Percentiles rank a stretch among this genome's conserved stretches.
Evolutionary conservation across 352 stramenopile species (phyloP).

Genomic region (Blastocystis sp.): DNA sequence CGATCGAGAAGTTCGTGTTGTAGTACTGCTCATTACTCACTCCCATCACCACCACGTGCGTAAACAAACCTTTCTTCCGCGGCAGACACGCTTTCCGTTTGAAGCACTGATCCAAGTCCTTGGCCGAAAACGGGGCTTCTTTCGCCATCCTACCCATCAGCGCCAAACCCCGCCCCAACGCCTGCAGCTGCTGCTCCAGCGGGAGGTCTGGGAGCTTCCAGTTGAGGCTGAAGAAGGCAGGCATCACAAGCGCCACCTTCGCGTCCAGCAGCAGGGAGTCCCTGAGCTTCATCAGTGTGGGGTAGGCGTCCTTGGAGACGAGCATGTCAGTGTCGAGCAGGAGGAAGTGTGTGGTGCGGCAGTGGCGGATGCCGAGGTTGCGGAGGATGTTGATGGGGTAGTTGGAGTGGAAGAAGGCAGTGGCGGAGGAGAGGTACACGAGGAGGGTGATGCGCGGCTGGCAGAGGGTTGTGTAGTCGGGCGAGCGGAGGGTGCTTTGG

Average conservation of each 20-base stretch:
- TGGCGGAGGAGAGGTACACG: neutral
- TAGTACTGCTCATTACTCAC: slow-evolving; percentile 5
- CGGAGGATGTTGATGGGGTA: slow-evolving; percentile 67
- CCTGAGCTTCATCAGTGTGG: neutral
- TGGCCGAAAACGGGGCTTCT: neutral
- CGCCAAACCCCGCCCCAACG: neutral
- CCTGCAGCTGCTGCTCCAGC: slow-evolving; percentile 11
- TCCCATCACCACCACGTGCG: neutral
- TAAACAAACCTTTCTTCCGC: slow-evolving; percentile 19
- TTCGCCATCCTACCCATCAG: neutral
- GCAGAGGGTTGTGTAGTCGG: slow-evolving; percentile 10
- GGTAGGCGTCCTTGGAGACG: neutral
- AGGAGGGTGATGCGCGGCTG: slow-evolving; percentile 1
- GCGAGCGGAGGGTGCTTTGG: neutral
- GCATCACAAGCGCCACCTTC: neutral
- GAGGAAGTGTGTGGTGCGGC: slow-evolving; percentile 44
- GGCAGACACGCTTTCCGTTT: neutral
- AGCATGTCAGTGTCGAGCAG: slow-evolving; percentile 52
- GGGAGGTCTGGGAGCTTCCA: neutral
- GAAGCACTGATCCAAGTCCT: neutral
- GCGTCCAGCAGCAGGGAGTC: neutral
- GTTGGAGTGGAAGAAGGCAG: slow-evolving; percentile 39
- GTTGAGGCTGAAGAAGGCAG: slow-evolving; percentile 15
- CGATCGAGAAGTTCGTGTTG: neutral
- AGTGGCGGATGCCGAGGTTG: slow-evolving; percentile 50